Conservation (phyloP, 306 rosid genomes). For the Alnus rubra region DNA sequence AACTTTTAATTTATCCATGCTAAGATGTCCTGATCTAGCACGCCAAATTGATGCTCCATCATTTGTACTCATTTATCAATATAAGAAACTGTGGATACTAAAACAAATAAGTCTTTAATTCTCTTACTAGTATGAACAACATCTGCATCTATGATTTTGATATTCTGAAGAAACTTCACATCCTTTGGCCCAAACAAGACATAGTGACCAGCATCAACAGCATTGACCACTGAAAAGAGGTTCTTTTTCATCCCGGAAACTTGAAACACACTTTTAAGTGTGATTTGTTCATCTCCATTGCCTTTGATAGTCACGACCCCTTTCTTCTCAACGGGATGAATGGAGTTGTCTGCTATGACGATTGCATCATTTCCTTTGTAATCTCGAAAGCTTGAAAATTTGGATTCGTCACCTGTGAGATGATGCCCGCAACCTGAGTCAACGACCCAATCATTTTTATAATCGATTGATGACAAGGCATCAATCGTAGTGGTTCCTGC, state of each 20-base stretch:
- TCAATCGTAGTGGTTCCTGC: not conserved
- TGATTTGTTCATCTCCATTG: too few relatives aligned
- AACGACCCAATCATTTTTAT: too few relatives aligned
- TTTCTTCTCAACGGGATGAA: not conserved
- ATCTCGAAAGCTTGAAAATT: too few relatives aligned
- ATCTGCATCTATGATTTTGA: not conserved
- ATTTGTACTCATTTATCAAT: not conserved
- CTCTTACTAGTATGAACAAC: not conserved
- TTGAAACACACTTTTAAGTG: too few relatives aligned
- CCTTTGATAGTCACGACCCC: not conserved
- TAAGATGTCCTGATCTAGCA: not conserved
- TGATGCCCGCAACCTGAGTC: too few relatives aligned
- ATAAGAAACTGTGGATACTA: not conserved
- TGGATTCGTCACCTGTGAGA: too few relatives aligned
- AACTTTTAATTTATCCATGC: not conserved
- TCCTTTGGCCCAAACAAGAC: not conserved
- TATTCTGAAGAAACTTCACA: too few relatives aligned
- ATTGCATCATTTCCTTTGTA: not conserved
- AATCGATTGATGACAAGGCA: not conserved
- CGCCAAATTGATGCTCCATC: not conserved
- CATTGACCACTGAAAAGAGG: not conserved
- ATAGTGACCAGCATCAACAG: not conserved
- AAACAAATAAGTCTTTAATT: not conserved
- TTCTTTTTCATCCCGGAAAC: too few relatives aligned
- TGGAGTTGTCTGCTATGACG: not conserved